These are phyloP conservation scores for Coprinopsis sp. DNA, from an alignment of 768 basidiomycete genomes.

Conservation along the genomic window DNA sequence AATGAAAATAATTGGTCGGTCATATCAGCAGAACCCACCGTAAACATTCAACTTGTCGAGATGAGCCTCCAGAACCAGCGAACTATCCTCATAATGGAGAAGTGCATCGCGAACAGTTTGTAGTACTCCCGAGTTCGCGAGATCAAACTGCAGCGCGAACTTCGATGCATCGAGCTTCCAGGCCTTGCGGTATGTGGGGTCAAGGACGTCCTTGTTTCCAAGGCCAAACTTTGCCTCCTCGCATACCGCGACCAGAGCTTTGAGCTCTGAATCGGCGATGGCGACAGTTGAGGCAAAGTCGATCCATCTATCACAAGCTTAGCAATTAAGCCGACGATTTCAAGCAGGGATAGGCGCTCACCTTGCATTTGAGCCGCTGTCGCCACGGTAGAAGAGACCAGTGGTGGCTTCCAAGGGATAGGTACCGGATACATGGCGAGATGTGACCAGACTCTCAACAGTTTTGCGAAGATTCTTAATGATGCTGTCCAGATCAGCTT, in stretches of 20 bases:
- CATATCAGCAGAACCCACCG: constrained; percentile 17
- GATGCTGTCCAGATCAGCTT: no score
- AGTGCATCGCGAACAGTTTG: constrained; percentile 12
- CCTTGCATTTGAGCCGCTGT: background rate
- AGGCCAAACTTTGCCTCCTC: constrained; percentile 23
- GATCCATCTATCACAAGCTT: background rate
- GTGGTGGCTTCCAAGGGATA: background rate
- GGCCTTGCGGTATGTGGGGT: constrained; percentile 25
- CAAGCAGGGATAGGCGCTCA: background rate
- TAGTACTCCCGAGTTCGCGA: constrained; percentile 10
- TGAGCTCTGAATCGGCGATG: constrained; percentile 6
- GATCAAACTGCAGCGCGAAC: constrained; percentile 19
- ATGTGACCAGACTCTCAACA: background rate
- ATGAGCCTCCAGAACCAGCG: constrained; percentile 21
- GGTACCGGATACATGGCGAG: constrained; percentile 1
- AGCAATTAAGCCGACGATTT: background rate
- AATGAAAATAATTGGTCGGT: background rate
- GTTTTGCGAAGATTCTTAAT: background rate
- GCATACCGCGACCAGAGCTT: constrained; percentile 16
- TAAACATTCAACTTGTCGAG: constrained; percentile 35
- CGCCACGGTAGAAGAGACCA: background rate
- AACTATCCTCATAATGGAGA: constrained; percentile 12
- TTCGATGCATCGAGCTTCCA: constrained; percentile 18
- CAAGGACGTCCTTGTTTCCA: constrained; percentile 20
- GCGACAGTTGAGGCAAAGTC: background rate